A percentile compares a stretch with the other conserved stretches of the same genome.
These are phyloP conservation scores for Scutellaria minor DNA, from an alignment of 257 asterid species.

Conservation along the genomic window DNA sequence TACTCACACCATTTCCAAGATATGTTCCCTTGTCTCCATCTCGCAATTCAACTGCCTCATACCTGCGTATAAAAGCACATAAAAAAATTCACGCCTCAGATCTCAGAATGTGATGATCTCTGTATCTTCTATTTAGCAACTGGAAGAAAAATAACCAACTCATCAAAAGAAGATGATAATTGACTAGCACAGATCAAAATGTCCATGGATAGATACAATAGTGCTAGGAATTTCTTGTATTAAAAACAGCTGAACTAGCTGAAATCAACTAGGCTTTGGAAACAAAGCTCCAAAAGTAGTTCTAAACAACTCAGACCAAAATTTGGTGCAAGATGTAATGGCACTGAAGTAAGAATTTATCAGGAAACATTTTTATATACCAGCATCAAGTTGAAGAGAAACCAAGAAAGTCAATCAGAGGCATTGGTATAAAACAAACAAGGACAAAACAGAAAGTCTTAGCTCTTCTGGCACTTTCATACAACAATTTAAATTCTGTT, in stretches of 20 bases:
- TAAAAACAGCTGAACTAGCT: background rate
- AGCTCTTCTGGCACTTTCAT: background rate
- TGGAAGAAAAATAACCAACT: conserved; percentile 6
- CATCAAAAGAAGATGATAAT: conserved; percentile 17
- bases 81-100: conserved; percentile 14
- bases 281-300: background rate
- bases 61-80: conserved; percentile 53
- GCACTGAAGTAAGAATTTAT: background rate
- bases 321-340: conserved; percentile 16
- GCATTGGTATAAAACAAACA: background rate
- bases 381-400: conserved; percentile 15
- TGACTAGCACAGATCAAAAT: conserved; percentile 29
- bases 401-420: conserved; percentile 24
- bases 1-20: conserved; percentile 94
- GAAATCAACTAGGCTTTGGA: background rate
- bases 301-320: conserved; percentile 19
- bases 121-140: conserved; percentile 18
- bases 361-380: conserved; percentile 1
- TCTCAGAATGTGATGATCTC: conserved; percentile 26
- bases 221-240: background rate
- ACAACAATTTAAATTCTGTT: background rate
- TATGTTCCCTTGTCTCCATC: conserved; percentile 93
- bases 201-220: conserved; percentile 16
- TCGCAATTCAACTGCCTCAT: conserved; percentile 93
- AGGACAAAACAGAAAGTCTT: background rate